Conservation (phyloP, 1,284 basidiomycete species). For the Ustilago esculenta region DNA sequence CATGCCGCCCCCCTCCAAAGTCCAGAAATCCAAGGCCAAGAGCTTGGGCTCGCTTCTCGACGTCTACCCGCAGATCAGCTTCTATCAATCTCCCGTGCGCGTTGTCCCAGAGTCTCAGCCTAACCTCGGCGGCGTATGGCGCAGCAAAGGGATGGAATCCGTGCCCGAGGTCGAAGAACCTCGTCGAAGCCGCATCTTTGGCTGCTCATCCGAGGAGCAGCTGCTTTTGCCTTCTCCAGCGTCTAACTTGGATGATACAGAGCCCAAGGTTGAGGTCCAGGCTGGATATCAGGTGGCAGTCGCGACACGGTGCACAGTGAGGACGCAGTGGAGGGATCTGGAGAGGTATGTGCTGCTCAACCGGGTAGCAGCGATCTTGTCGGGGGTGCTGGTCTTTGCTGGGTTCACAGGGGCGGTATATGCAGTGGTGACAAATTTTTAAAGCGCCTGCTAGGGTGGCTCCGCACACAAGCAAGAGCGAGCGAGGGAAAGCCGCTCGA, state of each 20-base stretch:
- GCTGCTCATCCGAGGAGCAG: no score
- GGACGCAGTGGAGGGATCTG: conserved; percentile 28
- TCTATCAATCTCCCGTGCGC: conserved; percentile 50
- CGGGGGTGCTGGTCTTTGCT: conserved; percentile 45
- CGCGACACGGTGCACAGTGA: conserved; percentile 5
- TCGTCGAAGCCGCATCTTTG: conserved; percentile 22
- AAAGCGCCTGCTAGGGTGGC: conserved; percentile 52
- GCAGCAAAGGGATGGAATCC: conserved; percentile 12
- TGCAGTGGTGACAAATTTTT: conserved; percentile 56
- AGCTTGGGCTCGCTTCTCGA: conserved; percentile 39
- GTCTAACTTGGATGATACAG: neutral
- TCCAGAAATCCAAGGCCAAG: conserved; percentile 34
- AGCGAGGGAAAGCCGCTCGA: conserved; percentile 5
- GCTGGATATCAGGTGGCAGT: conserved; percentile 10
- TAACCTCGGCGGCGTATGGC: conserved; percentile 5
- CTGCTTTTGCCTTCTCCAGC: neutral
- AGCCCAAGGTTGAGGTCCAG: neutral
- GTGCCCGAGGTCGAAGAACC: conserved; percentile 21
- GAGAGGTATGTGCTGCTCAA: conserved; percentile 55
- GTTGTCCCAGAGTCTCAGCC: conserved; percentile 20
- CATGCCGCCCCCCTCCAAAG: conserved; percentile 20
- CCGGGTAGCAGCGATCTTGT: conserved; percentile 46
- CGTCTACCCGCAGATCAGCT: conserved; percentile 39
- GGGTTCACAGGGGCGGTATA: conserved; percentile 49
- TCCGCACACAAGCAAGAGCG: conserved; percentile 19